Evolutionary conservation across 352 stramenopile genomes (phyloP).

Genomic region (Phytopythium mirpurense): DNA sequence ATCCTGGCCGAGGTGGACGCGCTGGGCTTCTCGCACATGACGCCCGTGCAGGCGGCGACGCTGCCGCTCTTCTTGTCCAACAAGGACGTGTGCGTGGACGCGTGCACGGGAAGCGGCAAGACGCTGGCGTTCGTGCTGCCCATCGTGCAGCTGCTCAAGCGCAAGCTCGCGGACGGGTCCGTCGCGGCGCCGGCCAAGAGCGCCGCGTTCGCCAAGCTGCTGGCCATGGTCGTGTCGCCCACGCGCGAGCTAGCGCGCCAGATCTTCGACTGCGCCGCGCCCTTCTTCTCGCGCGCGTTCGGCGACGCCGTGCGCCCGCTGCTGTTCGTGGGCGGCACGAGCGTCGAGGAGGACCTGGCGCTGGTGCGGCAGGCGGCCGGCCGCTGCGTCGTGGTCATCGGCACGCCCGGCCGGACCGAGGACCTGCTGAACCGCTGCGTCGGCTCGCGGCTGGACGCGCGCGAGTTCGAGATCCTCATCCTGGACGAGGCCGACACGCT

Average conservation of each 20-base stretch:
- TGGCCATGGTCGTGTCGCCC: constrained; percentile 84
- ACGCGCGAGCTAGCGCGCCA: constrained; percentile 87
- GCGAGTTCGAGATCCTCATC: constrained; percentile 96
- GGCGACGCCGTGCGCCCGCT: constrained; percentile 59
- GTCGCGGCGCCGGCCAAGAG: constrained; percentile 51
- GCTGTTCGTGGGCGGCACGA: constrained; percentile 89
- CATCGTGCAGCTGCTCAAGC: constrained; percentile 89
- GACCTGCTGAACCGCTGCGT: constrained; percentile 87
- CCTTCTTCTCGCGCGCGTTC: constrained; percentile 61
- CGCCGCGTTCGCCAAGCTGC: constrained; percentile 51
- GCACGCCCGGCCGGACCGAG: constrained; percentile 78
- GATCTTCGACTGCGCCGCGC: constrained; percentile 69
- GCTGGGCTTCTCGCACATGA: constrained; percentile 88
- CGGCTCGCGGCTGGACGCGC: constrained; percentile 74
- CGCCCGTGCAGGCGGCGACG: constrained; percentile 88
- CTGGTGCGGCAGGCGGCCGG: constrained; percentile 50
- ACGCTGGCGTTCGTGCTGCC: constrained; percentile 94
- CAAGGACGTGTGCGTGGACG: constrained; percentile 93
- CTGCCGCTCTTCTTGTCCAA: constrained; percentile 92
- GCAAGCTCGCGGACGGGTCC: constrained; percentile 48
- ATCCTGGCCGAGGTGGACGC: constrained; percentile 66
- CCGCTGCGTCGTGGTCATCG: constrained; percentile 74
- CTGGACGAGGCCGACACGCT: constrained; percentile 99
- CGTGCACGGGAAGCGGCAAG: constrained; percentile 94
- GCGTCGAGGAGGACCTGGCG: constrained; percentile 80